Conservation (phyloP, 2,329 filamentous ascomycete species). For the Dothistroma pini region DNA sequence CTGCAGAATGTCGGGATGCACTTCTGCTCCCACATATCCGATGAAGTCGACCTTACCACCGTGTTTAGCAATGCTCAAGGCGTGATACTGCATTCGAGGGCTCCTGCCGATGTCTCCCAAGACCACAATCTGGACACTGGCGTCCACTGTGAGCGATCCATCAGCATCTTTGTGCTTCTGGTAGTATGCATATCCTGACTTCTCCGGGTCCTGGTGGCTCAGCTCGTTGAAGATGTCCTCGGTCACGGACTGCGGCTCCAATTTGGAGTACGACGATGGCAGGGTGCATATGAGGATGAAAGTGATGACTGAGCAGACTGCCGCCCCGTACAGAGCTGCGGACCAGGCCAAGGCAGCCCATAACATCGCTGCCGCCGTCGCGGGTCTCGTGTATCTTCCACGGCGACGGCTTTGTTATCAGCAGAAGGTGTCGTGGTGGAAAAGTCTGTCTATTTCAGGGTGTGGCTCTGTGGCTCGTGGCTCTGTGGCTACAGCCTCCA, state of each 20-base stretch:
- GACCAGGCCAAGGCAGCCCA: constrained; percentile 33
- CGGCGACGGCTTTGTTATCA: background rate
- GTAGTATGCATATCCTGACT: constrained; percentile 34
- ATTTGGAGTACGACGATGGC: constrained; percentile 51
- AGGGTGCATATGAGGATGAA: constrained; percentile 49
- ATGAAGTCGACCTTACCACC: constrained; percentile 79
- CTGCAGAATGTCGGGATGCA: constrained; percentile 71
- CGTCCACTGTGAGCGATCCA: constrained; percentile 37
- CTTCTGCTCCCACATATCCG: constrained; percentile 81
- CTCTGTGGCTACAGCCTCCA: no score
- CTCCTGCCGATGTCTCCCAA: constrained; percentile 93
- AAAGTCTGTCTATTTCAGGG: background rate
- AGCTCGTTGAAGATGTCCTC: constrained; percentile 30
- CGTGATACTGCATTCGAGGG: constrained; percentile 98
- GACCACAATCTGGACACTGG: constrained; percentile 76
- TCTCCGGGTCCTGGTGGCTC: constrained; percentile 21
- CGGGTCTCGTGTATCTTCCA: background rate
- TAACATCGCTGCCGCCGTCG: constrained; percentile 18
- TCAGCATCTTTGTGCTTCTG: constrained; percentile 23
- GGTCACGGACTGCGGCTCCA: constrained; percentile 27
- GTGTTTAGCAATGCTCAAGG: constrained; percentile 80
- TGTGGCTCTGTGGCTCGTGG: background rate
- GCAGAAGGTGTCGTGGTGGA: background rate
- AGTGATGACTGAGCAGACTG: constrained; percentile 48
- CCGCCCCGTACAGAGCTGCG: constrained; percentile 39